Conservation (phyloP, 495 filamentous ascomycete genomes). For the Penicillium pulvis region DNA sequence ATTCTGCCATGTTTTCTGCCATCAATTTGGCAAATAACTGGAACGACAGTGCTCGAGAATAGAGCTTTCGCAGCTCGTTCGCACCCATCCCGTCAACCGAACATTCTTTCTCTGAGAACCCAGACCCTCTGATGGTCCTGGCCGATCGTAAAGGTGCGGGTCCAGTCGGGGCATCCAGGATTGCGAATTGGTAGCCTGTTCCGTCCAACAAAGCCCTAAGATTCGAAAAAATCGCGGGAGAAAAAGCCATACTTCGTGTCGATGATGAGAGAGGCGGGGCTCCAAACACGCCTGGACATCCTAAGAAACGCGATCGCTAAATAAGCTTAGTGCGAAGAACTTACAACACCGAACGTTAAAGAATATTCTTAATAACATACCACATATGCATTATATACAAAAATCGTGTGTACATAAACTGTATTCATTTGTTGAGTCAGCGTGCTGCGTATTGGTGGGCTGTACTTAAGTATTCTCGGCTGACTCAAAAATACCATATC, state of each 20-base stretch:
- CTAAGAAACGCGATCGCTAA: constrained; percentile 50
- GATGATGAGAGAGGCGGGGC: constrained; percentile 42
- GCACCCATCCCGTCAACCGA: constrained; percentile 66
- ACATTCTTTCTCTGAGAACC: constrained; percentile 72
- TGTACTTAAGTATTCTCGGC: too few relatives aligned
- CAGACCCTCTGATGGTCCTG: constrained; percentile 71
- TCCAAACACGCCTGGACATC: not conserved
- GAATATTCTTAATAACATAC: too few relatives aligned
- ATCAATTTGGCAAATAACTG: constrained; percentile 80
- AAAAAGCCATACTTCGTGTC: constrained; percentile 80
- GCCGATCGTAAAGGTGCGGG: constrained; percentile 70
- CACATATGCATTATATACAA: too few relatives aligned
- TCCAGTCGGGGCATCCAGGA: constrained; percentile 78
- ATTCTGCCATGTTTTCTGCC: too few relatives aligned
- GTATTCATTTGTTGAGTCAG: too few relatives aligned
- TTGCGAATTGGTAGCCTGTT: constrained; percentile 82
- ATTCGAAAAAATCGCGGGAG: constrained; percentile 80
- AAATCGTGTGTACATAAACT: too few relatives aligned
- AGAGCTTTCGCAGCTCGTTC: constrained; percentile 84
- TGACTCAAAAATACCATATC: too few relatives aligned
- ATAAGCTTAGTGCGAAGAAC: too few relatives aligned
- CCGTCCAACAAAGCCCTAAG: constrained; percentile 63
- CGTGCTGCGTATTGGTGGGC: too few relatives aligned
- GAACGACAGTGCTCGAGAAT: constrained; percentile 71
- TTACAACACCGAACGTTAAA: too few relatives aligned